A percentile compares a stretch with the other conserved stretches of the same genome.
Evolutionary conservation across 192 early-diverging fungal genomes (phyloP).

Genomic region (Backusella macrospora): DNA sequence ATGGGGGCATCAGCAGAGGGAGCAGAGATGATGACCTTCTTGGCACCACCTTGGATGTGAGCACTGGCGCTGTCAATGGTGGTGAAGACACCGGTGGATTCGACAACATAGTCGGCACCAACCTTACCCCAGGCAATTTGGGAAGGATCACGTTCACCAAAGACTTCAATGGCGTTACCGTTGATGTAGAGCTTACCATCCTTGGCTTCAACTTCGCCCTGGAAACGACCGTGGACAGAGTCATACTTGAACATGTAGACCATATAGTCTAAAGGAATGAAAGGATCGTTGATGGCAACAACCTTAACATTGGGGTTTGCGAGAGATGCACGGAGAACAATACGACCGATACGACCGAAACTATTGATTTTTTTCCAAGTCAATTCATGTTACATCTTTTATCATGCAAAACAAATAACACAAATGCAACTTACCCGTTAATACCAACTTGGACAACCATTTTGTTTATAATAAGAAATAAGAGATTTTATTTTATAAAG

Average conservation of each 20-base stretch:
- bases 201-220: constrained; percentile 77
- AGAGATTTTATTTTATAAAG: not conserved
- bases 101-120: constrained; percentile 92
- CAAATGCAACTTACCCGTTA: constrained; percentile 24
- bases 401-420: not conserved
- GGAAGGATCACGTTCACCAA: constrained; percentile 74
- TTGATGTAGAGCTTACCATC: constrained; percentile 90
- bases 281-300: constrained; percentile 95
- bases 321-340: constrained; percentile 90
- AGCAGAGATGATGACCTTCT: constrained; percentile 98
- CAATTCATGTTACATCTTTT: not conserved
- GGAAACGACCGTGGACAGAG: constrained; percentile 58
- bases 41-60: constrained; percentile 92
- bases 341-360: constrained; percentile 98
- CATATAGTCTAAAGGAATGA: constrained; percentile 97
- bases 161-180: constrained; percentile 77
- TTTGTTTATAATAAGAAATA: constrained; percentile 5
- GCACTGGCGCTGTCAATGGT: constrained; percentile 82
- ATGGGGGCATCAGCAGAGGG: constrained; percentile 96
- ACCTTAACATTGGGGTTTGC: constrained; percentile 76
- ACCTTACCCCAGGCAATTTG: constrained; percentile 63
- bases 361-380: constrained; percentile 35
- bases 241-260: constrained; percentile 69
- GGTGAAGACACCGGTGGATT: constrained; percentile 99
- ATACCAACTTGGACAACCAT: constrained; percentile 24